Evolutionary conservation across 2,329 filamentous ascomycete species (phyloP), one percentile per base, ranked within the genome.

Genomic region (Cadophora sp.): DNA sequence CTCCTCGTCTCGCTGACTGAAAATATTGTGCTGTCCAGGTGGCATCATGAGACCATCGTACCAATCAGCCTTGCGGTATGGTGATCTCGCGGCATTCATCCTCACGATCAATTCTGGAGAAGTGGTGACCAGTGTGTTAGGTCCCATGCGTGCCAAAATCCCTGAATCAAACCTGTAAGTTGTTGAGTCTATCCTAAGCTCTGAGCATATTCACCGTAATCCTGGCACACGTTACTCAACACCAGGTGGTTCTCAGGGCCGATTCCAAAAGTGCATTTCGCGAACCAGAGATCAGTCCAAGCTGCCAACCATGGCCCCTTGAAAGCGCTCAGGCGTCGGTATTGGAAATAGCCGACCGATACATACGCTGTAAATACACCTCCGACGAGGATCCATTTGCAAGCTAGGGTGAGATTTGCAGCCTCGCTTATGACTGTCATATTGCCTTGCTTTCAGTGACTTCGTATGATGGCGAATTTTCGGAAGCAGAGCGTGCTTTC

Each of bases 1-100:
- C 16, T 74, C 79, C 48, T 84, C 83, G 64, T 87, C 79, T 43
- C 81, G 78, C 51, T 81, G 77, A 0, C 82, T 84, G 47, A 87
- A 82, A 9, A 88, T 80, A 66, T 84, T 86, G 68, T 87, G 83
- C 33, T 81, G 77, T n/a, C 83, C 80, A 0, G 84, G 83, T 64
- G 87, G 82, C 66, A 89, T 79, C 18, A 81, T 80, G 64, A 82
- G 79, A 5, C 80, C 81, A 65, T 80, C 77, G 71, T 85, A 73
- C 64, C 67, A 72, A 22, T 63, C 43, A 6, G 45, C 66, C 66
- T 6, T 53, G 55, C 59, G 27, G 27, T 74, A 73, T 27, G 36
- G 30, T 41, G 72, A 75, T 24, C 71, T 67, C 4, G 62, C 66
- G 18, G 69, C 66, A 43, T 55, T 70, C 61, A 73, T 70, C 24